Percentiles rank a stretch among this genome's conserved stretches.
Conservation (phyloP, 2,329 filamentous ascomycete genomes). For the Exserohilum rostratum region DNA sequence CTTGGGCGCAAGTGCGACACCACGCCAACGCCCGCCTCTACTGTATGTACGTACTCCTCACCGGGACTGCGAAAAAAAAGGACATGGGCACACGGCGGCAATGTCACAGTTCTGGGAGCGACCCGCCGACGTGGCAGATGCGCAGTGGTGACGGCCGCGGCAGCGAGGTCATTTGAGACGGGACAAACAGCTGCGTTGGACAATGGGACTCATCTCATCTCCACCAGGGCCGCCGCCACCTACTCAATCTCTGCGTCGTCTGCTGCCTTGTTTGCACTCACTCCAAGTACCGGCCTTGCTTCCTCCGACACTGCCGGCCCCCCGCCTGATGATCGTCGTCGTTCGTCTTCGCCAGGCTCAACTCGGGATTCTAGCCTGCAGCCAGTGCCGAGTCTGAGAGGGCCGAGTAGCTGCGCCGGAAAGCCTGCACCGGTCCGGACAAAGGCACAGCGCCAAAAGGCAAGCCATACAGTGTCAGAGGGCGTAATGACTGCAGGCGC, state of each 20-base stretch:
- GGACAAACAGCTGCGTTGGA: neutral
- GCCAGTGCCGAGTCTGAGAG: constrained; percentile 4
- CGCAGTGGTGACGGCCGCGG: neutral
- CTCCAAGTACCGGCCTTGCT: constrained; percentile 1
- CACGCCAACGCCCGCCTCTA: constrained; percentile 3
- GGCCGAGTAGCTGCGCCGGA: constrained; percentile 5
- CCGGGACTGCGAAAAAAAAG: constrained; percentile 1
- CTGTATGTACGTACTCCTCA: neutral
- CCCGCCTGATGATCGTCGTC: neutral
- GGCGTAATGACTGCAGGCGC: constrained; percentile 5
- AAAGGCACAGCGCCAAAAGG: constrained; percentile 1
- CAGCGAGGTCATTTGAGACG: neutral
- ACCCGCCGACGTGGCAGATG: constrained; percentile 22
- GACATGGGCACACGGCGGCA: constrained; percentile 27
- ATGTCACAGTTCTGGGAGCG: neutral
- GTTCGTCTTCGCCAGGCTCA: neutral
- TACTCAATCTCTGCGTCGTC: neutral
- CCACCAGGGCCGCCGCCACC: neutral
- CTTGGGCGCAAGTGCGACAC: constrained; percentile 6
- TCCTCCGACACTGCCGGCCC: constrained; percentile 1
- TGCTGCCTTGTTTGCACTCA: constrained; percentile 4
- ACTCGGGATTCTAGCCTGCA: constrained; percentile 2
- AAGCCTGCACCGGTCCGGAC: constrained; percentile 8
- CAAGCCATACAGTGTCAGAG: constrained; percentile 1
- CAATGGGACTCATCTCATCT: neutral